Conservation (phyloP, 2,329 filamentous ascomycete species). For the Periconia sp. region DNA sequence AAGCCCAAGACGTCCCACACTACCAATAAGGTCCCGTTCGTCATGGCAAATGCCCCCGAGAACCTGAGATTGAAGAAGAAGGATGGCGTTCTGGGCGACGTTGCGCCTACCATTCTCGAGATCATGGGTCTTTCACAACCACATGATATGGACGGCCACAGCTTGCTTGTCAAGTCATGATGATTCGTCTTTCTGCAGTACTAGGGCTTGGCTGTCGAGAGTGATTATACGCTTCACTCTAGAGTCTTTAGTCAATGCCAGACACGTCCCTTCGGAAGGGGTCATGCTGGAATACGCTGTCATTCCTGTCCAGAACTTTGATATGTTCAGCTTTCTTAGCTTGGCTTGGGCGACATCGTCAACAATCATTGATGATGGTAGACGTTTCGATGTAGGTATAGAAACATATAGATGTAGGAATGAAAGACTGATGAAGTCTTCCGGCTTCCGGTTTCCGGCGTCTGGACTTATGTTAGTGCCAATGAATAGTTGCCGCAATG, state of each 20-base stretch:
- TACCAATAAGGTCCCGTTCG: conserved; percentile 95
- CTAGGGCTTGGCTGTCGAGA: background rate
- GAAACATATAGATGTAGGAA: background rate
- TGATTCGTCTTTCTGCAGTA: conserved; percentile 2
- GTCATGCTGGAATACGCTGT: background rate
- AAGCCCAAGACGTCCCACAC: conserved; percentile 99
- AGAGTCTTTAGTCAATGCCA: no score
- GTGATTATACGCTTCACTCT: no score
- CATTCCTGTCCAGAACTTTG: no score
- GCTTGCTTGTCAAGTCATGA: conserved; percentile 77
- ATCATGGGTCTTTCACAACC: conserved; percentile 92
- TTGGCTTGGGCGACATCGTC: no score
- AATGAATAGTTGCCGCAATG: background rate
- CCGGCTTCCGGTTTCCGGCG: background rate
- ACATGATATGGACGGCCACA: conserved; percentile 88
- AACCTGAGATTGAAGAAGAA: conserved; percentile 86
- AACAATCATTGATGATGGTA: no score
- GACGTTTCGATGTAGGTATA: background rate
- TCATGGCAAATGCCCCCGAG: conserved; percentile 95
- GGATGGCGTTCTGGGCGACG: conserved; percentile 92
- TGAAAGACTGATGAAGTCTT: background rate
- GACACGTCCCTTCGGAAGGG: background rate
- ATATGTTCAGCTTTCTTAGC: no score
- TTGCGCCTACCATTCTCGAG: conserved; percentile 90
- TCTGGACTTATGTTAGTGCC: background rate